Base-by-base conservation (phyloP, 2,329 filamentous ascomycete genomes). In the Nothophaeocryptopus gaeumannii region DNA sequence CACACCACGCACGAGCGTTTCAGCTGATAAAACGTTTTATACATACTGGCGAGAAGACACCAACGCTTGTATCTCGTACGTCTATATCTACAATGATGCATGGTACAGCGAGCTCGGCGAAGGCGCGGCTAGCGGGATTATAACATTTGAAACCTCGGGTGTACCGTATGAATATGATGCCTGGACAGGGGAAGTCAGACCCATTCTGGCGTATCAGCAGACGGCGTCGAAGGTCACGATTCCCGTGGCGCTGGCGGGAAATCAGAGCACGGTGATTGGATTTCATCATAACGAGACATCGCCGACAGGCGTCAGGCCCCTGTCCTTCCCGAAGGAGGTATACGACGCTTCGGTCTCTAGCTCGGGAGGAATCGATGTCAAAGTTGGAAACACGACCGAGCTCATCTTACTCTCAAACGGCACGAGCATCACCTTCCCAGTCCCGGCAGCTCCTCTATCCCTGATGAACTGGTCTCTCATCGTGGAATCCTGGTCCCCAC, bases 1-100 rank as follows among this genome's bases (percentile, higher is more conserved):
- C 8, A 20, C 39, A 9, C 71, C 73, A 3, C 57, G 59, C 7
- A 60, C 67, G 1, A 45, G 51, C 4, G 46, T 71, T 8, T 31
- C 48, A 12, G 40, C 55, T 5, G 53, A 58, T 38, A 29, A 51
- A 5, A 66, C 64, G 5, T 71, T 66, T 66, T 72, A 68, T 55
- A 68, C 70, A 0, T 57, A 62, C 26, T 72, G 68, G 67, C 63
- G 73, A 4, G 54, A 65, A 9, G 66, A 70, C 31, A 43, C 51
- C 5, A 38, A 51, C 2, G 47, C 38, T 1, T 46, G 42, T 5
- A 60, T 60, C 4, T 65, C 70, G 26, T 75, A 74, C 50, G 60
- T 70, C 8, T 75, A 62, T 47, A 45, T 77, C 8, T 74, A 71
- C 61, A 72, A 72, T 48, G 70, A 74, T 41, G 34, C 70, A 63